phyloP scores from a whole-genome alignment of 2,329 filamentous ascomycete species.

The Madurella mycetomatis region DNA sequence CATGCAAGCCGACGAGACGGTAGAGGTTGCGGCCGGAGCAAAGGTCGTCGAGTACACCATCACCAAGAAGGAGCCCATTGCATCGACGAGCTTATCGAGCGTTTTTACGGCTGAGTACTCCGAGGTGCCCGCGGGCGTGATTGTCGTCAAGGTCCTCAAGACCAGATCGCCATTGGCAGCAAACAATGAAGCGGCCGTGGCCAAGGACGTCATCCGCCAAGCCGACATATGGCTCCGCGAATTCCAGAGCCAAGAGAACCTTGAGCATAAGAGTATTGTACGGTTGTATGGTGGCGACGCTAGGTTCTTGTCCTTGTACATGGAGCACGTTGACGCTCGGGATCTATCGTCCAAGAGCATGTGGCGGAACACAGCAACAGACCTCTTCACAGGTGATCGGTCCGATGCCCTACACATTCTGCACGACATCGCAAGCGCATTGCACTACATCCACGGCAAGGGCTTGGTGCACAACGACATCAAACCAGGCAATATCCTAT shows the following conservation, averaged over 20 bases:
- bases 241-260: conserved; percentile 50
- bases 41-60: conserved; percentile 52
- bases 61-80: conserved; percentile 54
- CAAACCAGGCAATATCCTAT: conserved; percentile 59
- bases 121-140: conserved; percentile 47
- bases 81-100: conserved; percentile 49
- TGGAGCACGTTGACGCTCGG: conserved; percentile 56
- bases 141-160: conserved; percentile 59
- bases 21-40: conserved; percentile 45
- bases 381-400: conserved; percentile 47
- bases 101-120: conserved; percentile 55
- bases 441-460: conserved; percentile 53
- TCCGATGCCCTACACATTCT: conserved; percentile 50
- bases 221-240: conserved; percentile 58
- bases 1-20: conserved; percentile 45
- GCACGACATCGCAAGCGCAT: conserved; percentile 49
- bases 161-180: conserved; percentile 39
- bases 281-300: conserved; percentile 56
- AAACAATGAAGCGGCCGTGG: conserved; percentile 45
- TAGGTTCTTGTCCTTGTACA: conserved; percentile 55
- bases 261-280: conserved; percentile 55
- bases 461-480: conserved; percentile 58
- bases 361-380: conserved; percentile 46
- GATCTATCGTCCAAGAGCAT: conserved; percentile 47
- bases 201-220: conserved; percentile 54